Conservation (phyloP, 179 eudicot genomes). For the Heliamphora pulchella region DNA sequence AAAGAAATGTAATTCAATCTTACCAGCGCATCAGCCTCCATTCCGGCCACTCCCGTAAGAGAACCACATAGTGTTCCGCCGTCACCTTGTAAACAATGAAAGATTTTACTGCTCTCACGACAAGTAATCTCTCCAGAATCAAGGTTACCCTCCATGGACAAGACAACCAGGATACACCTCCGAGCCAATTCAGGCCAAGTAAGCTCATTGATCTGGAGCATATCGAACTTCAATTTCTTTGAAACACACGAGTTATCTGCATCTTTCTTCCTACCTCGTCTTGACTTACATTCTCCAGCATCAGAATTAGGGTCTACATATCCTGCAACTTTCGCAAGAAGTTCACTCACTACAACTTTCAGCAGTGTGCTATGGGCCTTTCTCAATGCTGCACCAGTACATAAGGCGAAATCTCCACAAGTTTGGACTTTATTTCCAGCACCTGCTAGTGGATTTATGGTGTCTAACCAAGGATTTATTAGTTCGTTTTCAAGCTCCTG, state of each 20-base stretch:
- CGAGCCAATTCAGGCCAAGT: slow-evolving; percentile 98
- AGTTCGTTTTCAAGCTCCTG: slow-evolving; percentile 71
- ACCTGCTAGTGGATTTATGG: slow-evolving; percentile 25
- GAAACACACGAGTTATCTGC: slow-evolving; percentile 47
- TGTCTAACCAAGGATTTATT: slow-evolving; percentile 66
- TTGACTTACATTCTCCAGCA: slow-evolving; percentile 62
- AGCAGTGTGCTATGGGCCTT: slow-evolving; percentile 61
- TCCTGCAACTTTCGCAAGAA: slow-evolving; percentile 60
- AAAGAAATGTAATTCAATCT: slow-evolving; percentile 24
- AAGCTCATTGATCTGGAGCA: slow-evolving; percentile 70
- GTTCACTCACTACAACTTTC: slow-evolving; percentile 71
- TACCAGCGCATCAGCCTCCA: slow-evolving; percentile 95
- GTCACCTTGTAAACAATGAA: slow-evolving; percentile 86
- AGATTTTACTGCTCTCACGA: slow-evolving; percentile 70
- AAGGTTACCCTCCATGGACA: slow-evolving; percentile 65
- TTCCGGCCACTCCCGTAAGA: slow-evolving; percentile 76
- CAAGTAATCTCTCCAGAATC: slow-evolving; percentile 60
- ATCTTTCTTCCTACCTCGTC: slow-evolving; percentile 75
- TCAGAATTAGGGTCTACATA: slow-evolving; percentile 70
- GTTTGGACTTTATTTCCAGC: slow-evolving; percentile 25
- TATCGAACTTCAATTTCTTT: slow-evolving; percentile 57
- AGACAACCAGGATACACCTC: slow-evolving; percentile 58
- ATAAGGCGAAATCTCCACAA: slow-evolving; percentile 24
- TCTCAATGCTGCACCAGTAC: slow-evolving; percentile 43
- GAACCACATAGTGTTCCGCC: slow-evolving; percentile 91